A percentile compares a stretch with the other conserved stretches of the same genome.
Evolutionary conservation across 805 yeast species (phyloP).

Genomic region (Clavispora vitiphila): DNA sequence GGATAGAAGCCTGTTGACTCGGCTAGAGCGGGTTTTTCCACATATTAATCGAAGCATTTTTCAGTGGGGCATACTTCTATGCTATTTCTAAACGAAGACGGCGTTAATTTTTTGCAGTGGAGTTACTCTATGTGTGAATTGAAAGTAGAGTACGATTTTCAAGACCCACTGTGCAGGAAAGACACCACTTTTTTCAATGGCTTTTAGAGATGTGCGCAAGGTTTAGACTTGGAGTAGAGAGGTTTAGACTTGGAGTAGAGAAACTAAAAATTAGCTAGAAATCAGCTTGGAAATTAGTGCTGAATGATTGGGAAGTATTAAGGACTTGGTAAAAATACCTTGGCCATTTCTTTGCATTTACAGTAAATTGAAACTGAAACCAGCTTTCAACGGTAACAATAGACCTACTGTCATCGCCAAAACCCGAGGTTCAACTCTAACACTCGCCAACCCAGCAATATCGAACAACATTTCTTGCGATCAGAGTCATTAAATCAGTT

Average conservation of each 20-base stretch:
- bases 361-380: background rate
- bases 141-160: background rate
- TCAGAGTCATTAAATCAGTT: slow-evolving; percentile 49
- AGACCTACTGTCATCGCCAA: background rate
- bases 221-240: background rate
- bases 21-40: background rate
- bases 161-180: background rate
- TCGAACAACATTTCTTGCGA: slow-evolving; percentile 6
- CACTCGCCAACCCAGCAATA: background rate
- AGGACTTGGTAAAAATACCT: too few species aligned
- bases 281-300: too few species aligned
- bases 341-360: too few species aligned
- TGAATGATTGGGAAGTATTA: too few species aligned
- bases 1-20: background rate
- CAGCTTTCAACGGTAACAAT: background rate
- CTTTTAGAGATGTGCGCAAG: background rate
- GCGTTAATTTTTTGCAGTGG: background rate
- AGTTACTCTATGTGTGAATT: background rate
- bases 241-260: background rate
- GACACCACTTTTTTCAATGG: background rate
- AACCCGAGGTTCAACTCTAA: background rate
- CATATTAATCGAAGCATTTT: background rate
- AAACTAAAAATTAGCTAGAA: too few species aligned
- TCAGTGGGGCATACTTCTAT: background rate
- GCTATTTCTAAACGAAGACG: background rate